Conservation (phyloP, 768 basidiomycete genomes). For the Tulasnella sp. region DNA sequence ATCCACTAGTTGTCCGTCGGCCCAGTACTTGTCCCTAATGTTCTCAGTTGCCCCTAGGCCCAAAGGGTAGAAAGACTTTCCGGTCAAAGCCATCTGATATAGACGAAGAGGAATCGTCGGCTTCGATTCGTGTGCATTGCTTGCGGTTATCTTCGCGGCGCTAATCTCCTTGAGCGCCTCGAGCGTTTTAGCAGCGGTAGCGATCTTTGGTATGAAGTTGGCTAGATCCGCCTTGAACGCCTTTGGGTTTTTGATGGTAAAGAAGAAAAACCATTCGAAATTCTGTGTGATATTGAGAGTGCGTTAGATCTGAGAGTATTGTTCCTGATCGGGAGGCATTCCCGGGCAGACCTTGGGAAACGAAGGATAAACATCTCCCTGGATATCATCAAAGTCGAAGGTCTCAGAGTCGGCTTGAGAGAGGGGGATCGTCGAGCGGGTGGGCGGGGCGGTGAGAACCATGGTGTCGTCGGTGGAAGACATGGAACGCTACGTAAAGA, state of each 20-base stretch:
- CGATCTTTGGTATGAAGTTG: conserved; percentile 3
- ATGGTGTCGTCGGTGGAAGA: too few relatives aligned
- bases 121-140: background rate
- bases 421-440: background rate
- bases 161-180: background rate
- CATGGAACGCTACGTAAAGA: background rate
- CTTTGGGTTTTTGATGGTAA: conserved; percentile 2
- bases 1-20: background rate
- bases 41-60: background rate
- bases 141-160: background rate
- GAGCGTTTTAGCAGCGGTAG: background rate
- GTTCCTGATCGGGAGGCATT: too few relatives aligned
- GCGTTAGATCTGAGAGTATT: too few relatives aligned
- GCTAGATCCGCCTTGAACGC: conserved; percentile 1
- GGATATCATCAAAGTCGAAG: background rate
- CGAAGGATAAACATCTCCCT: conserved; percentile 5
- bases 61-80: background rate
- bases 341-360: conserved; percentile 15
- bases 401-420: background rate
- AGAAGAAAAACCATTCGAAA: conserved; percentile 11
- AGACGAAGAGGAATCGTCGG: background rate
- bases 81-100: conserved; percentile 5
- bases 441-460: background rate
- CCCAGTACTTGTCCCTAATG: background rate
- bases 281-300: too few relatives aligned